phyloP scores from a whole-genome alignment of 1,284 basidiomycete species.

The Hymenochaete sp. region DNA sequence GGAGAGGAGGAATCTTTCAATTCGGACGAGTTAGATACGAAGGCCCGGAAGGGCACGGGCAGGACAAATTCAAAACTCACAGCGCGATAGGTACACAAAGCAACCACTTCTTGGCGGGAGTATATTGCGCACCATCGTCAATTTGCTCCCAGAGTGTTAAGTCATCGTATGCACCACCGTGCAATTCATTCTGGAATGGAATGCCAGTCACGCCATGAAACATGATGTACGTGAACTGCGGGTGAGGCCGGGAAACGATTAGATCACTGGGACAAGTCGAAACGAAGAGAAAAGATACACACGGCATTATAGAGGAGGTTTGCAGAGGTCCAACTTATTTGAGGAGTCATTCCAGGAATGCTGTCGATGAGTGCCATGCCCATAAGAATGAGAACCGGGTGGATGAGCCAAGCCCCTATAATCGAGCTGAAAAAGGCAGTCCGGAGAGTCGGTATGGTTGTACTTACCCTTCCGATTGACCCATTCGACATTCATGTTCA shows the following conservation, averaged over 20 bases:
- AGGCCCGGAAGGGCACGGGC: constrained; percentile 6
- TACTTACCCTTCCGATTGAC: constrained; percentile 91
- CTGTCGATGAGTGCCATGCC: constrained; percentile 94
- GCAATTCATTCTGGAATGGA: constrained; percentile 84
- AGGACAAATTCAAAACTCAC: constrained; percentile 60
- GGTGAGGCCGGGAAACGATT: neutral
- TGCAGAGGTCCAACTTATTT: constrained; percentile 93
- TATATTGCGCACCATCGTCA: constrained; percentile 96
- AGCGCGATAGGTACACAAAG: constrained; percentile 85
- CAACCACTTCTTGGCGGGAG: constrained; percentile 97
- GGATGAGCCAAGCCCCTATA: constrained; percentile 94
- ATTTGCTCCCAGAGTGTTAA: constrained; percentile 99
- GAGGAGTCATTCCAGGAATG: constrained; percentile 88
- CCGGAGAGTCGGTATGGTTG: neutral
- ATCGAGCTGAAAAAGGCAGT: neutral
- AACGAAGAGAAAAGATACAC: constrained; percentile 28
- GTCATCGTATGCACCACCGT: constrained; percentile 93
- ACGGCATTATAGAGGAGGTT: constrained; percentile 91
- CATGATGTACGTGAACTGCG: constrained; percentile 90
- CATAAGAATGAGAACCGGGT: constrained; percentile 84
- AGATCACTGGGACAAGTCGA: constrained; percentile 7
- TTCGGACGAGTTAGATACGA: constrained; percentile 10
- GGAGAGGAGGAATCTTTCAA: constrained; percentile 81
- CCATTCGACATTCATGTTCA: constrained; percentile 95
- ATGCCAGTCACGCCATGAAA: constrained; percentile 98